Base-by-base conservation (phyloP, 1,284 basidiomycete species). In the Melanopsichium pennsylvanicum region DNA sequence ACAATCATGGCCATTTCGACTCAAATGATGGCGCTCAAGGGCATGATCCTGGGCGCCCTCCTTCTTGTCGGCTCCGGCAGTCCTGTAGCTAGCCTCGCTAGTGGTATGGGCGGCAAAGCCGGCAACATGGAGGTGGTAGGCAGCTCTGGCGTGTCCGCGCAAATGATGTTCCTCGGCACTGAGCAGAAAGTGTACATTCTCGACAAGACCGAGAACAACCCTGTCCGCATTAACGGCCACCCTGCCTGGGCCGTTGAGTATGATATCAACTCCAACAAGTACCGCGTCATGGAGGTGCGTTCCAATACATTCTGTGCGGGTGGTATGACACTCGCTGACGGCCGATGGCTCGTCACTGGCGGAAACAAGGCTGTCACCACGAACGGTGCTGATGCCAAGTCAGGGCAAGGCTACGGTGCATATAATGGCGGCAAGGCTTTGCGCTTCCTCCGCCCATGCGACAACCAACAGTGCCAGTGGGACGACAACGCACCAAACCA, bases 171-270 rank as follows among this genome's bases (percentile, higher is more conserved):
- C 57, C 63, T 77, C 19, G 70, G 61, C 25, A 63, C 60, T 11
- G 61, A 72, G 16, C 47, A 63, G 29, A 74, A 74, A 35, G 75
- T 75, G 23, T 70, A 72, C 50, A 74, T 78, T 27, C 58, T 78
- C 25, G 76, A 78, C 66, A 77, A 77, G 68, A 63, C 63, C 39
- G 75, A 77, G 36, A 74, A 77, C 58, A 78, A 78, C 55, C 61
- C 56, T 1, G 36, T 48, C 10, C 23, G 38, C 8, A 41, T 70
- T 40, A 67, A 72, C 26, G 75, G 75, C 13, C 64, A 71, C 22
- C 71, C 75, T 9, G 76, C 75, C n/a, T 71, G 63, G 67, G 75
- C 60, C 4, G 60, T 69, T 33, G 67, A 70, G 42, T 78, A 75
- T 38, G 63, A 75, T 44, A 62, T 63, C 56, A 52, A 57, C 49